Evolutionary conservation across 805 yeast species (phyloP).

Genomic region (Nakazawaea anatomiae): DNA sequence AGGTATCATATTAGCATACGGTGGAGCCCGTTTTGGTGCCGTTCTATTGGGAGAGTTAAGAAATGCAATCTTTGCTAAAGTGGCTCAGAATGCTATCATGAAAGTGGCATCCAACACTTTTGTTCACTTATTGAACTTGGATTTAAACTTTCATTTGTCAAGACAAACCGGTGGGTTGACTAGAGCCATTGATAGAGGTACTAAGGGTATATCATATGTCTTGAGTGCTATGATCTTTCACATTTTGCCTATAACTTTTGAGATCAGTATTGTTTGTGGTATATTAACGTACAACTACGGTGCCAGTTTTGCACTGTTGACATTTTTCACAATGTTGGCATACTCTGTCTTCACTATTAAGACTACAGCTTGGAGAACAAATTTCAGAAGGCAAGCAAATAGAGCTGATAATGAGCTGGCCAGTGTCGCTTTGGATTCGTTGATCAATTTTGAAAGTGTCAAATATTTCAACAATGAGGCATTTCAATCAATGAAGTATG

Average conservation of each 20-base stretch:
- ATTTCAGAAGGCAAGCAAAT: constrained; percentile 84
- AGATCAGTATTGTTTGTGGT: constrained; percentile 89
- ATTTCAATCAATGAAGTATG: constrained; percentile 75
- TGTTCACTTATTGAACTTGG: constrained; percentile 74
- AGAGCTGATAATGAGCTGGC: constrained; percentile 96
- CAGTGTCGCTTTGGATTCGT: constrained; percentile 85
- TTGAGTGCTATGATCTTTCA: constrained; percentile 97
- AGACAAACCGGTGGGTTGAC: constrained; percentile 96
- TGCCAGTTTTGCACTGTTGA: constrained; percentile 78
- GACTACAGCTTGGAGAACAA: constrained; percentile 96
- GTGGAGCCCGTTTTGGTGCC: constrained; percentile 91
- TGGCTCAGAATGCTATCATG: constrained; percentile 90
- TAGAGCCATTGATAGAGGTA: constrained; percentile 95
- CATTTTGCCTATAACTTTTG: constrained; percentile 87
- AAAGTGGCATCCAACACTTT: constrained; percentile 87
- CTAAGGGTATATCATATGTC: constrained; percentile 93
- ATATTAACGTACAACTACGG: constrained; percentile 93
- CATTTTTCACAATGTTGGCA: constrained; percentile 81
- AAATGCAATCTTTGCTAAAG: constrained; percentile 93
- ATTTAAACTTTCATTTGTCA: constrained; percentile 82
- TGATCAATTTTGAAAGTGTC: constrained; percentile 91
- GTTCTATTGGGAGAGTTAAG: constrained; percentile 91
- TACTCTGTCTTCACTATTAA: constrained; percentile 82
- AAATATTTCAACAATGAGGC: constrained; percentile 90
- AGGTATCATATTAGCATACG: constrained; percentile 74